These are phyloP conservation scores for Paracorniculantispora psalliotae DNA, from an alignment of 2,329 filamentous ascomycete species.

Conservation along the genomic window DNA sequence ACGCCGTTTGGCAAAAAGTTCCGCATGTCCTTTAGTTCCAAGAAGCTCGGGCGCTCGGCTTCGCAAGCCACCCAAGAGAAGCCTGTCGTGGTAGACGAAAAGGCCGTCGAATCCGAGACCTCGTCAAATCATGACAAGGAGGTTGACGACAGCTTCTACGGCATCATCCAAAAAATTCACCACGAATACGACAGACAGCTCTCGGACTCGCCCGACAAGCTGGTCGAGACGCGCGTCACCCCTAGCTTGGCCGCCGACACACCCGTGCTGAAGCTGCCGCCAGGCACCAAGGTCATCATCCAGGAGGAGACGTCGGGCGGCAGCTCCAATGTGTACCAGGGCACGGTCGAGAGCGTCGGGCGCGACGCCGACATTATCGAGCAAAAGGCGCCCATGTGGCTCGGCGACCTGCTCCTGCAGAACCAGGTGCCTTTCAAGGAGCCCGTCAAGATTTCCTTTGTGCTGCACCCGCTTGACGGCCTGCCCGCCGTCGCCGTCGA, in stretches of 20 bases:
- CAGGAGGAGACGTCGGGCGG: constrained; percentile 64
- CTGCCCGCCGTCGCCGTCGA: constrained; percentile 73
- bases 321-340: constrained; percentile 82
- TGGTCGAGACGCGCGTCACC: constrained; percentile 58
- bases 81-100: constrained; percentile 69
- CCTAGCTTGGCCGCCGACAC: constrained; percentile 70
- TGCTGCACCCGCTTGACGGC: constrained; percentile 72
- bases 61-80: constrained; percentile 61
- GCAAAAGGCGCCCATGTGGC: constrained; percentile 82
- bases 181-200: constrained; percentile 68
- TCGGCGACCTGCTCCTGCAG: constrained; percentile 80
- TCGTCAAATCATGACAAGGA: constrained; percentile 64
- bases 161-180: constrained; percentile 66
- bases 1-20: constrained; percentile 83
- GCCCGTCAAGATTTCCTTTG: constrained; percentile 92
- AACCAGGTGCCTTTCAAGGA: constrained; percentile 83
- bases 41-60: constrained; percentile 71
- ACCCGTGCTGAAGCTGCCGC: constrained; percentile 67
- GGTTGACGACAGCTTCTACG: constrained; percentile 69
- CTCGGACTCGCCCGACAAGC: constrained; percentile 47
- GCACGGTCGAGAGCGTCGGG: constrained; percentile 74
- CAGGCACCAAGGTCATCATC: constrained; percentile 61
- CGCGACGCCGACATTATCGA: constrained; percentile 78
- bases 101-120: constrained; percentile 62
- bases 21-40: constrained; percentile 75